Conservation (phyloP, 495 filamentous ascomycete species). For the Tuber aestivum region DNA sequence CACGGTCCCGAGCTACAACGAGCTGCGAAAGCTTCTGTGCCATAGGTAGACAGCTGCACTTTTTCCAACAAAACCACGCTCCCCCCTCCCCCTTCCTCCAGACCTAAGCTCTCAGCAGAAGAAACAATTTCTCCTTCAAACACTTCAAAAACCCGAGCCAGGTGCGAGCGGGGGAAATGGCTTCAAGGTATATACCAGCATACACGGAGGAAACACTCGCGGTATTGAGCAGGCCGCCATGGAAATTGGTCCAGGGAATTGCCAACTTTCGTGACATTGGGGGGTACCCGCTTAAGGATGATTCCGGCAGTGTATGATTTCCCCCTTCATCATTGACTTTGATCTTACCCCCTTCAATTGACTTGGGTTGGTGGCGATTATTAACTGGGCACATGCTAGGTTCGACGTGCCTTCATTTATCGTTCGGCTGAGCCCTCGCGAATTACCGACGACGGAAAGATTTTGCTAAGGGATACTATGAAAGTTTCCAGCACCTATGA, state of each 20-base stretch:
- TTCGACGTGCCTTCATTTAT: constrained; percentile 52
- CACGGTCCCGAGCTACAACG: neutral
- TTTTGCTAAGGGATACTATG: constrained; percentile 48
- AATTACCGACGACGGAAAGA: constrained; percentile 51
- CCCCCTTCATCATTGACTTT: constrained; percentile 14
- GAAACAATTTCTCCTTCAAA: neutral
- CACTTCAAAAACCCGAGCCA: neutral
- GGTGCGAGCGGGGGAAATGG: neutral
- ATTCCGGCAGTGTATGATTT: constrained; percentile 21
- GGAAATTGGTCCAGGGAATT: constrained; percentile 51
- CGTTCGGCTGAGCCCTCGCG: constrained; percentile 55
- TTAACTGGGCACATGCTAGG: constrained; percentile 22
- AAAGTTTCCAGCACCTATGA: constrained; percentile 59
- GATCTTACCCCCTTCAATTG: constrained; percentile 9
- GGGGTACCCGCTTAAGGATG: constrained; percentile 47
- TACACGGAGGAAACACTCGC: neutral
- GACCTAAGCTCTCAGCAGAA: neutral
- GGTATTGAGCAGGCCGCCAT: constrained; percentile 44
- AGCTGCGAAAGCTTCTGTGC: neutral
- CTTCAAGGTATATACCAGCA: neutral
- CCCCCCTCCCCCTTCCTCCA: neutral
- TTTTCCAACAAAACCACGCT: neutral
- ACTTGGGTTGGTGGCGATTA: neutral
- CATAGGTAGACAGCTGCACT: neutral
- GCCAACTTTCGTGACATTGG: constrained; percentile 59